Base-by-base conservation (phyloP, 2,329 filamentous ascomycete species). In the Grosmannia serpens region DNA sequence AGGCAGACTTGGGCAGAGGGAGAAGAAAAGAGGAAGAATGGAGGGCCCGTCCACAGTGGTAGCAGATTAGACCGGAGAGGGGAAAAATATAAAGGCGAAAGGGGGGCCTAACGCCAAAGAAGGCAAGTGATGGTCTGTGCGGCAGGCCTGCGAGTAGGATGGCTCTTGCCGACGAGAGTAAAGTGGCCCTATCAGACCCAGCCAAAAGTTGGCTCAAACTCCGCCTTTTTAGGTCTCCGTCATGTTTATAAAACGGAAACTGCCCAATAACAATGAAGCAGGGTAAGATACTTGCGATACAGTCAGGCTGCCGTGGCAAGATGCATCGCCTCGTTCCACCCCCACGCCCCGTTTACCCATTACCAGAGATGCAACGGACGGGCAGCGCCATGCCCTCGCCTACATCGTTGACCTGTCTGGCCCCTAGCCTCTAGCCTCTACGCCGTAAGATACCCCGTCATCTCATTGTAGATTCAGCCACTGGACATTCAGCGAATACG, bases 41-140 rank as follows among this genome's bases (percentile, higher is more conserved):
- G 47, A 52, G 35, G 55, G 26, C 47, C 53, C n/a, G 41, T 49
- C 17, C 27, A 49, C 38, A 33, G 17, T 11, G 33, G 55, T 24
- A 26, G 55, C 17, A 31, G 29, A n/a, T 38, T 44, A 52, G 47
- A 44, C 47, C 55, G 55, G 55, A 57, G 55, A 57, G 55, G 58
- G 62, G 61, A 62, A 64, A 60, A 64, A 62, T 61, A 55, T 60
- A 61, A 60, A 59, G 60, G 57, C 58, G 56, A 52, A 56, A 38
- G 33, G 10, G n/a, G 35, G 35, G 22, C 15, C 46, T n/a, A 29
- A 49, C 17, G 11, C 55, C 17, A 52, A 51, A 44, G 24, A 44
- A 41, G 46, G 44, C 44, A 46, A n/a, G 53, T 22, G 54, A 29
- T 56, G 54, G 54, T 56, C 54, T 56, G 54, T 56, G 54, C 54